phyloP scores from a whole-genome alignment of 208 protist genomes.

The Naegleria lovaniensis region DNA sequence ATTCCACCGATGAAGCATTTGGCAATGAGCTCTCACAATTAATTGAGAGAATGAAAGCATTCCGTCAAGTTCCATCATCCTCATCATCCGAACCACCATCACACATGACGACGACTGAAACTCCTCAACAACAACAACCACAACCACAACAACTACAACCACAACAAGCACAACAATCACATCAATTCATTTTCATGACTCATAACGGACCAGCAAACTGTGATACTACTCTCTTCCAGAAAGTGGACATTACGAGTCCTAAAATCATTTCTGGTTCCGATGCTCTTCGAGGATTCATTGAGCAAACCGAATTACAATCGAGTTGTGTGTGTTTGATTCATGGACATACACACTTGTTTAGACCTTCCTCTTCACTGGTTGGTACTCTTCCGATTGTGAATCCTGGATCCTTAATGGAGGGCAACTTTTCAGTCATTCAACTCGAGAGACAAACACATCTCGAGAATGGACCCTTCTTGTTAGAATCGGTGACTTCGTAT shows the following conservation, averaged over 20 bases:
- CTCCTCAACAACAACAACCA: no score
- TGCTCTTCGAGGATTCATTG: not conserved
- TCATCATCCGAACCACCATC: no score
- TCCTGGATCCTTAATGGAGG: not conserved
- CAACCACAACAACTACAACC: no score
- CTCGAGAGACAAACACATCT: not conserved
- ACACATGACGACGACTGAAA: no score
- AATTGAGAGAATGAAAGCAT: not conserved
- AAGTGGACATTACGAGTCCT: not conserved
- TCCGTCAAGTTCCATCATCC: no score
- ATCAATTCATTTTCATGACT: not conserved
- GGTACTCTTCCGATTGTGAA: not conserved
- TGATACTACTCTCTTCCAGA: not conserved
- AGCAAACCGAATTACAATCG: not conserved
- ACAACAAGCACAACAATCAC: not conserved
- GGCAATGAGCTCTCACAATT: not conserved
- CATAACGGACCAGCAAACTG: not conserved
- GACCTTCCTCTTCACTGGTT: not conserved
- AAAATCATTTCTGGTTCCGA: not conserved
- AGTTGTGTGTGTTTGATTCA: not conserved
- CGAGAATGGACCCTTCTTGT: not conserved
- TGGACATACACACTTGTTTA: not conserved
- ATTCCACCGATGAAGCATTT: not conserved
- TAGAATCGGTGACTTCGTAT: not conserved
- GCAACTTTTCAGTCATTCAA: not conserved